Base-by-base conservation (phyloP, 148 eudicot genomes). In the Persicaria tinctoria region DNA sequence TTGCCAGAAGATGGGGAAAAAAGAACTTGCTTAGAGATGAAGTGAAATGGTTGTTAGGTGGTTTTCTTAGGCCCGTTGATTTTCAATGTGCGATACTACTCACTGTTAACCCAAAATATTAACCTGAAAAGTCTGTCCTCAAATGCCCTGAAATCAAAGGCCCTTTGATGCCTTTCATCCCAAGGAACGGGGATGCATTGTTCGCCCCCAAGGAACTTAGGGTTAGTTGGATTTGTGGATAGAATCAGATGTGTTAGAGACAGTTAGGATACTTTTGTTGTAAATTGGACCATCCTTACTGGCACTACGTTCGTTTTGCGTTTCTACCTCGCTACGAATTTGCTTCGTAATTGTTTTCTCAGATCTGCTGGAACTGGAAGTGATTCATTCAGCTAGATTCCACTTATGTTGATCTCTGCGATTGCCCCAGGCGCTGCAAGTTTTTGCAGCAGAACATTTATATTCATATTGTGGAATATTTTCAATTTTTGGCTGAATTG, bases 181-280 rank as follows among this genome's bases (percentile, higher is more conserved):
- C 17, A 14, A 66, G 46, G 70, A 66, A 17, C 17, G 44, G 38
- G 46, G 70, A 66, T 44, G 70, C 48, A 66, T 14, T 66, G 48
- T 66, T 66, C 47, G 41, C 38, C 48, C 70, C 47, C 17, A 66
- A 66, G 47, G 14, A 66, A 44, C 18, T 66, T 44, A 41, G 46
- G 14, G 44, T 41, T 66, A 8, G 47, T 66, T 38, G 70, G 46
- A 46, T 27, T 60, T 66, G 70, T 66, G 70, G 70, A 41, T 66
- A 66, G 70, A 41, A 41, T 66, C 9, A 38, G 13, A 46, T 9
- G 16, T 27, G 4, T 63, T 64, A 44, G 46, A n/a, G 44, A 18
- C 64, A 59, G 38, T 66, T 66, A 41, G 70, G 46, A 44, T 66
- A 66, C 47, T 66, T 66, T 66, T 66, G 46, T 11, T 66, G 70